Percentiles rank a stretch among this genome's conserved stretches.
phyloP scores from a whole-genome alignment of 2,329 filamentous ascomycete genomes.

The Hypomyces perniciosus region DNA sequence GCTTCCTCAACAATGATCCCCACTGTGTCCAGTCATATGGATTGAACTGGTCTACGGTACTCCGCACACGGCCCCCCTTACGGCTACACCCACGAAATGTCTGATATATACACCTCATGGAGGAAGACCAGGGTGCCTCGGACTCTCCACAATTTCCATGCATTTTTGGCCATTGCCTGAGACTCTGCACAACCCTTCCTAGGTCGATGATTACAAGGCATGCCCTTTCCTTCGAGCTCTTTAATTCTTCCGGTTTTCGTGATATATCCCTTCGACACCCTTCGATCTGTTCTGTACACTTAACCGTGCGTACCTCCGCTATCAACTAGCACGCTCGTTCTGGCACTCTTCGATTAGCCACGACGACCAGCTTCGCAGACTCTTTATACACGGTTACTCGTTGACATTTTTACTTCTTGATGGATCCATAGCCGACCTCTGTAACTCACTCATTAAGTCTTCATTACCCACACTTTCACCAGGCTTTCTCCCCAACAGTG shows the following conservation, averaged over 20 bases:
- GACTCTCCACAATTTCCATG: slow-evolving; percentile 30
- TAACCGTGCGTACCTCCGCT: too few species aligned
- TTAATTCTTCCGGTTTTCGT: too few species aligned
- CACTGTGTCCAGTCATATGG: slow-evolving; percentile 7
- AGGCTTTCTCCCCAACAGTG: too few species aligned
- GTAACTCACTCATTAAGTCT: background rate
- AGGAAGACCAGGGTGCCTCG: slow-evolving; percentile 23
- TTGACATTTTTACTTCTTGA: background rate
- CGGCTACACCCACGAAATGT: slow-evolving; percentile 1
- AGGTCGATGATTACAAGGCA: too few species aligned
- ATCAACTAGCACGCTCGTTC: too few species aligned
- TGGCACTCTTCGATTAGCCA: too few species aligned
- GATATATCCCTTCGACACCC: too few species aligned
- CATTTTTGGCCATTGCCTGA: slow-evolving; percentile 37
- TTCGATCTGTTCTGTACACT: too few species aligned
- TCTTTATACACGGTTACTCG: background rate
- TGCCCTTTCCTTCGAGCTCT: too few species aligned
- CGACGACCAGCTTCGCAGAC: too few species aligned
- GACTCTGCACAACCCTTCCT: slow-evolving; percentile 32
- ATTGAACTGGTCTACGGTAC: slow-evolving; percentile 1
- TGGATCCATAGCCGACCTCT: background rate
- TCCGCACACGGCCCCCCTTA: slow-evolving; percentile 10
- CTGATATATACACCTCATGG: slow-evolving; percentile 14
- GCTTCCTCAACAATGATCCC: background rate
- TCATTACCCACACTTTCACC: background rate